Conservation (phyloP, 2,329 filamentous ascomycete species). For the Penicillium sp. region DNA sequence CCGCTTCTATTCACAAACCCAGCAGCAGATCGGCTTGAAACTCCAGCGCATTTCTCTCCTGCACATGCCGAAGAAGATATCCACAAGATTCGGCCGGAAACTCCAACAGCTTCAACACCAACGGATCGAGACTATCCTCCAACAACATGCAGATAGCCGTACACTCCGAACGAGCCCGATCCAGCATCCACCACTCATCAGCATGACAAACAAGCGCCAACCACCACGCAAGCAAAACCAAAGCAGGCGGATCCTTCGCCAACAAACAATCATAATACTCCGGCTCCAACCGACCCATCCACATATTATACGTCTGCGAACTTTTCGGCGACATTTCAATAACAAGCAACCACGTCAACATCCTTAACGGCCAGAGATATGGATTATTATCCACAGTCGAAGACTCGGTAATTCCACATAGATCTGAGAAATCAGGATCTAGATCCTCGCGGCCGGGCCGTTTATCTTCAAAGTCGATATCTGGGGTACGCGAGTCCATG, state of each 20-base stretch:
- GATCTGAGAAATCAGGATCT: slow-evolving; percentile 40
- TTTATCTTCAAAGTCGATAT: slow-evolving; percentile 37
- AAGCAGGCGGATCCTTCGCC: slow-evolving; percentile 40
- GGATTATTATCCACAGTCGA: slow-evolving; percentile 41
- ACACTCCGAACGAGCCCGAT: slow-evolving; percentile 42
- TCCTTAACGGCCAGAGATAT: slow-evolving; percentile 46
- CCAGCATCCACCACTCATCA: slow-evolving; percentile 40
- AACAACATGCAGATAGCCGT: slow-evolving; percentile 47
- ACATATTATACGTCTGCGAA: slow-evolving; percentile 37
- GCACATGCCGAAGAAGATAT: slow-evolving; percentile 38
- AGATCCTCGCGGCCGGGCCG: slow-evolving; percentile 38
- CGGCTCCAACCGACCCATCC: slow-evolving; percentile 44
- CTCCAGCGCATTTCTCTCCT: slow-evolving; percentile 24
- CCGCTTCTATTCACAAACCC: neutral
- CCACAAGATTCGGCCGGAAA: slow-evolving; percentile 44
- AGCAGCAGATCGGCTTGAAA: slow-evolving; percentile 14
- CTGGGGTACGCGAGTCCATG: slow-evolving; percentile 33
- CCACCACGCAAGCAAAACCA: slow-evolving; percentile 46
- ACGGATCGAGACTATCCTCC: slow-evolving; percentile 38
- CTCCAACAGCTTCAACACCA: slow-evolving; percentile 38
- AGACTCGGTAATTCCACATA: slow-evolving; percentile 42
- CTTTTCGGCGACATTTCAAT: slow-evolving; percentile 33
- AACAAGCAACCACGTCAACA: slow-evolving; percentile 42
- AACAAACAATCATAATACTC: slow-evolving; percentile 38
- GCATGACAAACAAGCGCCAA: slow-evolving; percentile 38